These are phyloP conservation scores for Polyplosphaeria fusca DNA, from an alignment of 495 filamentous ascomycete genomes.

Conservation along the genomic window DNA sequence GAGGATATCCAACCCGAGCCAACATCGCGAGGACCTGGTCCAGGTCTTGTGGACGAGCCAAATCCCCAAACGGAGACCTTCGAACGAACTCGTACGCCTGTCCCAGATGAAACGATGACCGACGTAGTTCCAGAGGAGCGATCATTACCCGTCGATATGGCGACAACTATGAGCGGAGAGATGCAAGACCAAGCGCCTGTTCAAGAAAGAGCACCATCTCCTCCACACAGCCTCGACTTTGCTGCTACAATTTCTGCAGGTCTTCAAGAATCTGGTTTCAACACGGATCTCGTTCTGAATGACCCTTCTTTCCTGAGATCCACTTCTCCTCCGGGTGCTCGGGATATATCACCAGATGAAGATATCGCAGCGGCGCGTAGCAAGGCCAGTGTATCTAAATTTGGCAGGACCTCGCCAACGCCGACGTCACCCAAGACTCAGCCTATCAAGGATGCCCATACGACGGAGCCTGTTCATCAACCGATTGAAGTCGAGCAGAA, in stretches of 20 bases:
- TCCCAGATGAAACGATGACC: background rate
- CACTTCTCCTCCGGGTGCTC: conserved; percentile 7
- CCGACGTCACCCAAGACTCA: conserved; percentile 18
- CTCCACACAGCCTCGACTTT: conserved; percentile 27
- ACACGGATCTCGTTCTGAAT: conserved; percentile 24
- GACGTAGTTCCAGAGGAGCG: too few relatives aligned
- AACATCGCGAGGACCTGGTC: background rate
- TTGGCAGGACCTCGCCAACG: conserved; percentile 14
- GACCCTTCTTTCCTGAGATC: conserved; percentile 27
- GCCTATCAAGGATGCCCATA: background rate
- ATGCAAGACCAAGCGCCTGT: background rate
- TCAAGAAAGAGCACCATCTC: conserved; percentile 12
- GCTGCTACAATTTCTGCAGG: conserved; percentile 30
- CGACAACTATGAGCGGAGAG: background rate
- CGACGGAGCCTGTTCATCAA: background rate
- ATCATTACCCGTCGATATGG: too few relatives aligned
- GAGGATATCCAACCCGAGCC: background rate
- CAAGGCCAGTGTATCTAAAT: conserved; percentile 18
- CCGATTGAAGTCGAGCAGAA: background rate
- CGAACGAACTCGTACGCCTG: too few relatives aligned
- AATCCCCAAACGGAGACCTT: background rate
- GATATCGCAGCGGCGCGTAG: conserved; percentile 14
- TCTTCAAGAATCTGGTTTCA: conserved; percentile 31
- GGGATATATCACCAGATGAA: conserved; percentile 27
- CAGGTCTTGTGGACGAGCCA: background rate